phyloP scores from a whole-genome alignment of 2,329 filamentous ascomycete genomes.

The Fusarium fracticaudum region DNA sequence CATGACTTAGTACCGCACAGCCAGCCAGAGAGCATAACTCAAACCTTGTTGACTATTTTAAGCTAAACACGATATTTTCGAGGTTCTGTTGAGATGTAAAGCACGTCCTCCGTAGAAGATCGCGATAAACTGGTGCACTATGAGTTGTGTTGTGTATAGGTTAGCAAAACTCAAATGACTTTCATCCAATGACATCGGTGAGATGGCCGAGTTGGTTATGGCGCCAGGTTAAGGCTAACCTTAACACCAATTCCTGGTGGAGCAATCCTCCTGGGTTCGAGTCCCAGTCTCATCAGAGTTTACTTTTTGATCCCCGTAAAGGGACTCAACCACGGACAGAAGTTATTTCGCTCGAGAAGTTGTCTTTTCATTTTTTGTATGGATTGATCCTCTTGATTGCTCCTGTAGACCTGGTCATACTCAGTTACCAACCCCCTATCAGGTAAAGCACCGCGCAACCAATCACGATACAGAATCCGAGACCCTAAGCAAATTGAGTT shows the following conservation, averaged over 20 bases:
- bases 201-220: constrained; percentile 51
- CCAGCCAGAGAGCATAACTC: no score
- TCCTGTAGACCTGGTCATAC: no score
- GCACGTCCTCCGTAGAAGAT: no score
- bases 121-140: no score
- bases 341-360: no score
- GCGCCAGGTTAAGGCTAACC: constrained; percentile 49
- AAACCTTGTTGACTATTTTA: no score
- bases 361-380: background rate
- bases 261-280: constrained; percentile 51
- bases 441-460: accelerated
- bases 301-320: background rate
- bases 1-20: no score
- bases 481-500: background rate
- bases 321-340: no score
- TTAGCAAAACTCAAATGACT: accelerated
- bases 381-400: no score
- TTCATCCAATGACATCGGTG: constrained; percentile 32
- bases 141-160: background rate
- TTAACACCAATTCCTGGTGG: constrained; percentile 45
- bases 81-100: no score
- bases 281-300: constrained; percentile 47
- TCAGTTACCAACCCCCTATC: background rate
- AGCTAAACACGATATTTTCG: no score
- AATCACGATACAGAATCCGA: background rate